phyloP scores from a whole-genome alignment of 2,329 filamentous ascomycete species.

The Colletotrichum tropicicola region DNA sequence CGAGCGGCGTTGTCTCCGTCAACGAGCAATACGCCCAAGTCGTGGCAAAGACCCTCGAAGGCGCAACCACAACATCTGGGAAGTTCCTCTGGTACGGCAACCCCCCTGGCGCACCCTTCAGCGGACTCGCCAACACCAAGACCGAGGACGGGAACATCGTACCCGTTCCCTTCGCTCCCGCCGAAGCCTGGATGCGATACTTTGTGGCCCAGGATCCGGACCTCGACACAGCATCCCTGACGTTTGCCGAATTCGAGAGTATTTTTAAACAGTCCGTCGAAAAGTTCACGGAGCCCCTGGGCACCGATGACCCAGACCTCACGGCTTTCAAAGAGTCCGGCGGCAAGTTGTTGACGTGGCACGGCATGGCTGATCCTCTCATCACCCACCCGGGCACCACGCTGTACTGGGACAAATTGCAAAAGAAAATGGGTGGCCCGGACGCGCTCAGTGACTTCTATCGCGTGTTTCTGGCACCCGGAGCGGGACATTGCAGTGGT shows the following conservation, averaged over 20 bases:
- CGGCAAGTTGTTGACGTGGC: conserved; percentile 52
- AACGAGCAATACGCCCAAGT: background rate
- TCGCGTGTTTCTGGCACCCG: conserved; percentile 58
- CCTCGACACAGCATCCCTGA: conserved; percentile 4
- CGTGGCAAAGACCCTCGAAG: background rate
- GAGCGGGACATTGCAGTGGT: conserved; percentile 56
- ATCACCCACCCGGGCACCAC: conserved; percentile 42
- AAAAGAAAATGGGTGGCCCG: background rate
- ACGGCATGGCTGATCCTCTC: conserved; percentile 48
- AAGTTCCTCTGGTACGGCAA: conserved; percentile 13
- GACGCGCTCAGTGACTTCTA: conserved; percentile 50
- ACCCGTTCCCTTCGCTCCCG: conserved; percentile 1
- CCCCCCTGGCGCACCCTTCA: conserved; percentile 3
- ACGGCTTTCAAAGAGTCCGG: conserved; percentile 41
- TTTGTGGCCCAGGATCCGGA: conserved; percentile 11
- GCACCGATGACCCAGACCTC: conserved; percentile 39
- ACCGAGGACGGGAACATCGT: background rate
- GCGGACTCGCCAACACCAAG: conserved; percentile 1
- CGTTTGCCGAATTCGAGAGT: background rate
- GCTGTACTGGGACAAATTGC: conserved; percentile 35
- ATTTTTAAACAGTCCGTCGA: conserved; percentile 1
- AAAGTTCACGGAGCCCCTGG: conserved; percentile 23
- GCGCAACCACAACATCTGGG: background rate
- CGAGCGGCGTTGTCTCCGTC: background rate
- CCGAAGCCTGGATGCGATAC: conserved; percentile 12